Evolutionary conservation across 805 yeast genomes (phyloP), one percentile per base, ranked within the genome.

Genomic region (Metschnikowia vanudenii): DNA sequence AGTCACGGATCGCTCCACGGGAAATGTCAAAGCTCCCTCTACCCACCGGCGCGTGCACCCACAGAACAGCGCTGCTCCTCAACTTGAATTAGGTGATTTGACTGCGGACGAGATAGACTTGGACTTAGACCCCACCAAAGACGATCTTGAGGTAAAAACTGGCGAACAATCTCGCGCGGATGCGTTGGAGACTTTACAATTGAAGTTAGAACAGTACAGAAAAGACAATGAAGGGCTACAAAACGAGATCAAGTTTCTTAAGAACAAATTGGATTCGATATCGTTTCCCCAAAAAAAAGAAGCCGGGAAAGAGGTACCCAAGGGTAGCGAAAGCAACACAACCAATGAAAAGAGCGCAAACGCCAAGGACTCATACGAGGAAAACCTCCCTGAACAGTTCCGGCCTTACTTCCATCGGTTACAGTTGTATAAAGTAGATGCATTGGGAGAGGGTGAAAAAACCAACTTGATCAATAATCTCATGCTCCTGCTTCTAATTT

Each of bases 401-500:
- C 55, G 50, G 39, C 46, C 52, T 4, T 59, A 53, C 40, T 70
- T 64, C 47, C 51, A 43, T 12, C 53, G 59, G 33, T 54, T 68
- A 14, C 59, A 63, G 35, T 56, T 69, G 20, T 43, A 45, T 12
- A 56, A 64, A 42, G 56, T 69, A n/a, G 75, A 71, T 49, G 32
- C 43, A 2, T 50, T 69, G 41, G 47, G 61, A 19, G 58, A 53
- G 41, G 49, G 51, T 9, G 68, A 68, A 51, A 53, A 66, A 56
- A 51, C 60, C 20, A 67, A 65, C 47, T 35, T 64, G 26, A 52
- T 70, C 48, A 71, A 71, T 41, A 61, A 62, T 47, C 43, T 69
- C 11, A 61, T 71, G 67, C 59, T 68, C 13, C 59, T 66, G 32
- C 53, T 72, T 32, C 57, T 67, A 31, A 60, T 69, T 16, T 58